A percentile compares a stretch with the other conserved stretches of the same genome.
Evolutionary conservation across 2,329 filamentous ascomycete species (phyloP).

Genomic region (Colletotrichum horii): DNA sequence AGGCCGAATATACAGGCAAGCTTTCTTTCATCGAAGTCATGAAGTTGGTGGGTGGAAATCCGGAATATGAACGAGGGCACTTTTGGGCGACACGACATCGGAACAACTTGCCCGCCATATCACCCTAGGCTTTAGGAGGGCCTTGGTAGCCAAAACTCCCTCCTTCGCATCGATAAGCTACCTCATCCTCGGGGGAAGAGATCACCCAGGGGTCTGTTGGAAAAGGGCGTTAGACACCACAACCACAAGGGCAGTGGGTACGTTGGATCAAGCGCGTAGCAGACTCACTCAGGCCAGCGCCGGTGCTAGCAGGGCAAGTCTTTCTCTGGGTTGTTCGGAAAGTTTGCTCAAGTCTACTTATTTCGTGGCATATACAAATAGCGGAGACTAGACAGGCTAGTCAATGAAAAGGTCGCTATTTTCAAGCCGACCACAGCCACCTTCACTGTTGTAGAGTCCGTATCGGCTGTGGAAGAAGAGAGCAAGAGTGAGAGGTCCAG

Average conservation of each 20-base stretch:
- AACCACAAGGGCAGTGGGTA: background rate
- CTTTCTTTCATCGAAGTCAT: slow-evolving; percentile 57
- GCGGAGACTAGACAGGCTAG: background rate
- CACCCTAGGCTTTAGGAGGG: background rate
- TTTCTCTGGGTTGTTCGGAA: rapidly evolving
- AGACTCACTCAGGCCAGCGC: background rate
- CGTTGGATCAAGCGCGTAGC: background rate
- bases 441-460: background rate
- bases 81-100: too few relatives aligned
- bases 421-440: background rate
- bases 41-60: slow-evolving; percentile 65
- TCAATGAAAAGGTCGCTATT: background rate
- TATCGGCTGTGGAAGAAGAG: background rate
- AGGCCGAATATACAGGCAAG: slow-evolving; percentile 76
- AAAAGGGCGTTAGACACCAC: background rate
- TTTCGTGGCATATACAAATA: background rate
- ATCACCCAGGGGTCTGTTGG: background rate
- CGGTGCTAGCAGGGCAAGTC: background rate
- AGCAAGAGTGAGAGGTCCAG: background rate
- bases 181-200: background rate
- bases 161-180: background rate
- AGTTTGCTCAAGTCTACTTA: rapidly evolving
- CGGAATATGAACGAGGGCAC: slow-evolving; percentile 31
- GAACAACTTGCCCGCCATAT: background rate
- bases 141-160: rapidly evolving